phyloP scores from a whole-genome alignment of 2,329 filamentous ascomycete genomes.

The Fusarium newnesense region DNA sequence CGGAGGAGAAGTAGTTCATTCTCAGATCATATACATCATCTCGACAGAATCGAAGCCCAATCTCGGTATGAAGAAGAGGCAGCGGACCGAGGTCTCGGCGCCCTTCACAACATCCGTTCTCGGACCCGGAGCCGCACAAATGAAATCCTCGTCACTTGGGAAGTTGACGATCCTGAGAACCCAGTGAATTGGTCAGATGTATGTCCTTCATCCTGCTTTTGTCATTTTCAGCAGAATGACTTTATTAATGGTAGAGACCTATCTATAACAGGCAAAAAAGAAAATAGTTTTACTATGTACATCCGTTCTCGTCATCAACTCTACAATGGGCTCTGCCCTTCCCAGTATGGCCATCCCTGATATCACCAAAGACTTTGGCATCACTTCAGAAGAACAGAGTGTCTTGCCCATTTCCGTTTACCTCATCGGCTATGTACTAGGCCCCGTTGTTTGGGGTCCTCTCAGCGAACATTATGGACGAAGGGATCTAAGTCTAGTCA shows the following conservation, averaged over 20 bases:
- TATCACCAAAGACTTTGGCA: slow-evolving; percentile 66
- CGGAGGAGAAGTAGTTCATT: slow-evolving; percentile 39
- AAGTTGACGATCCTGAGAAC: slow-evolving; percentile 60
- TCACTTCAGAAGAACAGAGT: slow-evolving; percentile 58
- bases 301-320: slow-evolving; percentile 72
- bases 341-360: slow-evolving; percentile 70
- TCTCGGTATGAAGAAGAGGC: slow-evolving; percentile 55
- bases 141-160: slow-evolving; percentile 57
- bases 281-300: slow-evolving; percentile 62
- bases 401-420: slow-evolving; percentile 72
- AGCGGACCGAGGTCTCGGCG: slow-evolving; percentile 49
- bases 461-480: slow-evolving; percentile 73
- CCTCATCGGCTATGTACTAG: slow-evolving; percentile 72
- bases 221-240: background rate
- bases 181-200: slow-evolving; percentile 63
- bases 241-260: background rate
- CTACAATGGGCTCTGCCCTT: slow-evolving; percentile 72
- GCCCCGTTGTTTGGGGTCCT: slow-evolving; percentile 71
- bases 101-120: slow-evolving; percentile 50
- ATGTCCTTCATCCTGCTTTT: slow-evolving; percentile 16
- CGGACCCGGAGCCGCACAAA: slow-evolving; percentile 47
- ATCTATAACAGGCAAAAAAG: slow-evolving; percentile 61
- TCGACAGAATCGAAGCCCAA: slow-evolving; percentile 55
- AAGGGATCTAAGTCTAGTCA: slow-evolving; percentile 55
- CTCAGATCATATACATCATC: slow-evolving; percentile 38